phyloP scores from a whole-genome alignment of 2,329 filamentous ascomycete species.

The Penicillium brasilianum region DNA sequence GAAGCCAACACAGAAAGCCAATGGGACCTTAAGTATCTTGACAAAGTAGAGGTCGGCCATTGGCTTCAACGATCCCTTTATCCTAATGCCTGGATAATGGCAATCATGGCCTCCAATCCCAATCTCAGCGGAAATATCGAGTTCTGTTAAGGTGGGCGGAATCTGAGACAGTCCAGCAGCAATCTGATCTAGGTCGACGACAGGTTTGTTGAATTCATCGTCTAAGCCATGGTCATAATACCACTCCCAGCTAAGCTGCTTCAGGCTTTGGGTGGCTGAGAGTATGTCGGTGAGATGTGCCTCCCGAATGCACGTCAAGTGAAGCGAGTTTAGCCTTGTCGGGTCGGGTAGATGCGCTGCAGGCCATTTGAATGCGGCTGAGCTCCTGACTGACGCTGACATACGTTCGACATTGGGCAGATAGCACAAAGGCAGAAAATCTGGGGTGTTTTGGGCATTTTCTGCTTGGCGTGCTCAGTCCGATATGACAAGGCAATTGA shows the following conservation, averaged over 20 bases:
- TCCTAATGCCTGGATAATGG: neutral
- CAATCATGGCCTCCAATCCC: neutral
- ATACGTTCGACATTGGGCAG: conserved; percentile 25
- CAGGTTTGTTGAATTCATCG: conserved; percentile 12
- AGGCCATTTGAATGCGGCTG: conserved; percentile 24
- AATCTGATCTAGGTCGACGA: conserved; percentile 25
- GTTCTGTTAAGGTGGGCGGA: conserved; percentile 24
- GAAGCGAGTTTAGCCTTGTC: conserved; percentile 17
- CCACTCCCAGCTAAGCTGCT: conserved; percentile 20
- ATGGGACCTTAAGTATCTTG: neutral
- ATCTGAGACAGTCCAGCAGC: conserved; percentile 27
- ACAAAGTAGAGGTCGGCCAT: no score
- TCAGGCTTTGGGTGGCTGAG: conserved; percentile 14
- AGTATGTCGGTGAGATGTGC: conserved; percentile 17
- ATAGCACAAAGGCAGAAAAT: conserved; percentile 28
- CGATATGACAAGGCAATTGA: conserved; percentile 4
- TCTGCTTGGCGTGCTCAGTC: conserved; percentile 1
- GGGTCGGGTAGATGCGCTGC: neutral
- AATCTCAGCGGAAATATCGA: conserved; percentile 21
- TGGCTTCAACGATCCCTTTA: neutral
- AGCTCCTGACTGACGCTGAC: conserved; percentile 24
- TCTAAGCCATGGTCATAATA: conserved; percentile 13
- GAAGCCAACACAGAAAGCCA: neutral
- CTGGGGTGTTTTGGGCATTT: conserved; percentile 17
- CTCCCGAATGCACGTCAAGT: conserved; percentile 20